Evolutionary conservation across 345 rosid genomes (phyloP), one percentile per base, ranked within the genome.

Genomic region (Psidium guajava): DNA sequence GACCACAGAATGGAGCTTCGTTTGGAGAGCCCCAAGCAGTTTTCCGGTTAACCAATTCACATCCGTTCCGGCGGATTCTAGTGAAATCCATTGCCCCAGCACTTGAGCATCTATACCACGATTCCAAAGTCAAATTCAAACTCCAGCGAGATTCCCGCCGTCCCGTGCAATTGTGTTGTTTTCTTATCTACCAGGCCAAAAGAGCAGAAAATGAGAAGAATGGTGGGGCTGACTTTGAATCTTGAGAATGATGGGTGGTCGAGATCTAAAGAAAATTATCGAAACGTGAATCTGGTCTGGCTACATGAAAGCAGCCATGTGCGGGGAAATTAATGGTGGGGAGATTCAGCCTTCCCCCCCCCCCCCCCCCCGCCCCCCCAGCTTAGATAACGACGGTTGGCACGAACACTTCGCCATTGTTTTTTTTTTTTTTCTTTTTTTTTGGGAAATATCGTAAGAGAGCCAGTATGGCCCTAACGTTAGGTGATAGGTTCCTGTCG

Each of bases 291-390:
- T 64, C 75, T 16, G 22, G 75, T 64, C 75, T 32, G 75, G 75
- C 44, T 28, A 27, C 10, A 16, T 69, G 77, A 32, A 32, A 9
- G 77, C 75, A 36, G 77, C 77, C 77, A 69, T 69, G 77, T 69
- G 77, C 77, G 47, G 6, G 47, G 21, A 64, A 69, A 69, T 69
- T 69, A 32, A 69, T 69, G 52, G 2, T 11, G 52, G 52, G 77
- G 77, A 69, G 77, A 69, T 36, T 36, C 77, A 32, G 77, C 77
- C 32, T 69, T 69, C 3, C 1, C 0, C 24, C 75, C 22, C 0
- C 75, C 22, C 0, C 75, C 22, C 0, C 75, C 22, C 0, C n/a
- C n/a, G n/a, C 3, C 1, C 0, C 24, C 75, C 22, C 0, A 61
- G 77, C 77, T 18, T 64, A 24, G 47, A 32, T 69, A 9, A 69